A percentile compares a stretch with the other conserved stretches of the same genome.
These are phyloP conservation scores for Arachnomyces sp. DNA, from an alignment of 2,329 filamentous ascomycete genomes.

Conservation along the genomic window DNA sequence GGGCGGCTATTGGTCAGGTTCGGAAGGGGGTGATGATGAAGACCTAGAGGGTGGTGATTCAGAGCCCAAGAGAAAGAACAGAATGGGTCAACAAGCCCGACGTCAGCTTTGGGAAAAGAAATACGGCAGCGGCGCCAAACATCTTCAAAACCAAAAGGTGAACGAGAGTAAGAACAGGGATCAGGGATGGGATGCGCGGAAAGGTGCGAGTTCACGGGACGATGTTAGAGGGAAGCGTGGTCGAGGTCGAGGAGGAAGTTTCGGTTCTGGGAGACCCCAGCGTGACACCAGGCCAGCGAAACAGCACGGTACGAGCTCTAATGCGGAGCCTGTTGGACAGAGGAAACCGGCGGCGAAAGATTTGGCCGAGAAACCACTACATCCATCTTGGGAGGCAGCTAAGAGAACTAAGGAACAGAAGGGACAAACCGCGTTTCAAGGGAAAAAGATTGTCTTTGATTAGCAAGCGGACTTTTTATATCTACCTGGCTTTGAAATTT, in stretches of 20 bases:
- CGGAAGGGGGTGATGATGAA: slow-evolving; percentile 48
- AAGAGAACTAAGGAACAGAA: slow-evolving; percentile 50
- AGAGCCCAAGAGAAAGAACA: slow-evolving; percentile 47
- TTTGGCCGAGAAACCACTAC: slow-evolving; percentile 46
- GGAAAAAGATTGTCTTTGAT: slow-evolving; percentile 59
- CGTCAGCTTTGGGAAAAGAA: slow-evolving; percentile 57
- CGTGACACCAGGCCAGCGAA: slow-evolving; percentile 4
- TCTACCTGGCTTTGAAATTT: no score
- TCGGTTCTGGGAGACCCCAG: slow-evolving; percentile 5
- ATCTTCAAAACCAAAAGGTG: slow-evolving; percentile 41
- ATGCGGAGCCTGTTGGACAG: slow-evolving; percentile 11
- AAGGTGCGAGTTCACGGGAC: slow-evolving; percentile 42
- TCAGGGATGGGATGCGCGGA: slow-evolving; percentile 52
- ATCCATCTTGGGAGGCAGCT: slow-evolving; percentile 60
- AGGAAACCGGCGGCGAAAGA: slow-evolving; percentile 12
- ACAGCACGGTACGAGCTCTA: slow-evolving; percentile 17
- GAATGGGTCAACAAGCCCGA: slow-evolving; percentile 56
- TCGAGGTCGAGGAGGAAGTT: slow-evolving; percentile 13
- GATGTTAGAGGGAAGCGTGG: slow-evolving; percentile 19
- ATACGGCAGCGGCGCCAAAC: slow-evolving; percentile 51
- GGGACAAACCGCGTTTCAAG: slow-evolving; percentile 44
- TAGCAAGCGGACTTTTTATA: slow-evolving; percentile 22
- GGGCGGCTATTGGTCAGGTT: slow-evolving; percentile 57
- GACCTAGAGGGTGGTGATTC: slow-evolving; percentile 29
- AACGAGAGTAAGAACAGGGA: slow-evolving; percentile 34